Evolutionary conservation across 306 rosid species (phyloP), one percentile per base, ranked within the genome.

Genomic region (Trichosanthes truncata): DNA sequence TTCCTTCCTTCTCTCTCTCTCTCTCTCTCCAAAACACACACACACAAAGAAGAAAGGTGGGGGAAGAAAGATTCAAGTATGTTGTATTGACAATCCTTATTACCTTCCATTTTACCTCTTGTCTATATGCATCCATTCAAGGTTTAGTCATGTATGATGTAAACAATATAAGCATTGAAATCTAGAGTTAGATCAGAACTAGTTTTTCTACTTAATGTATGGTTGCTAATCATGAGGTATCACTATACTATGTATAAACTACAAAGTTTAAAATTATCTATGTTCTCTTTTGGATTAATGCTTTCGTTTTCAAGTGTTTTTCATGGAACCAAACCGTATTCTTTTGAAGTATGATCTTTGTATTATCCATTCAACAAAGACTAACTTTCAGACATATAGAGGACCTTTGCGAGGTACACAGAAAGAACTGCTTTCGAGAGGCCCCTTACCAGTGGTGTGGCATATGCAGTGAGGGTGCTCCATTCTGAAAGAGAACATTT

Each of bases 401-500:
- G 77, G 69, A 95, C 97, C 57, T 95, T 95, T 86, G 99, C 99
- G 3, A 87, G 88, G 85, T 95, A 95, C 85, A 95, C 99, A 6
- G 99, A 95, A 83, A 80, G 97, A 81, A 95, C 99, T 55, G 93
- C 97, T 80, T 95, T 95, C 83, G 99, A 95, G 90, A 88, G 99
- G 88, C 99, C 99, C 53, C 96, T 95, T 63, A 95, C 97, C 14
- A 90, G 98, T 84, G 99, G 99, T 18, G 99, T 95, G 89, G 99
- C 99, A 20, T 93, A 95, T 89, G 99, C 97, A 53, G 97, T 93
- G 49, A 89, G 99, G 86, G 99, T 93, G 84, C 97, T 95, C 80
- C 97, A 90, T 82, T 93, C 96, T 25, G 97, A 95, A 79, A 91
- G 95, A 86, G 97, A 93, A 76, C 97, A 86, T 67, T 95, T 95